These are phyloP conservation scores for Syzygium oleosum DNA, from an alignment of 345 rosid species.

Conservation along the genomic window DNA sequence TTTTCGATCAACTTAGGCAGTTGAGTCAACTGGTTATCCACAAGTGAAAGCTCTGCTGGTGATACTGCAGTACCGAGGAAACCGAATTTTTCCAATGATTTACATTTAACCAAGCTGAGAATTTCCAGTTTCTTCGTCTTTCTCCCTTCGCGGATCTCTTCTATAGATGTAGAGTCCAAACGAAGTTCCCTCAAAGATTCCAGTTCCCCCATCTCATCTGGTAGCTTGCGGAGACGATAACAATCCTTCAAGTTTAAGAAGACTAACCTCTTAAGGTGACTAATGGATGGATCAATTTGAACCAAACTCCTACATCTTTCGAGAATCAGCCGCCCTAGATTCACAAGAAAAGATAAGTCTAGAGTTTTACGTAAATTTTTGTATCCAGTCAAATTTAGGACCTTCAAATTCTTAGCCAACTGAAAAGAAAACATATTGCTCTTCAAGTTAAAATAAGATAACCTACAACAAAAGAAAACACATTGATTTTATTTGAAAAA, in stretches of 20 bases:
- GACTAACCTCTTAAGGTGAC: background rate
- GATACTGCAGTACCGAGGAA: fast-evolving
- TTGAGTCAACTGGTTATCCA: background rate
- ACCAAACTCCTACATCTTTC: background rate
- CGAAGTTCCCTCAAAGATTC: background rate
- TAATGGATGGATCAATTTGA: background rate
- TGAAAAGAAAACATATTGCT: background rate
- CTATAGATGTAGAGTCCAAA: background rate
- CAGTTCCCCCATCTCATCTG: background rate
- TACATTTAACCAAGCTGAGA: background rate
- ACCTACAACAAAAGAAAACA: background rate
- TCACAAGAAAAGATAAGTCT: background rate
- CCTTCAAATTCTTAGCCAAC: background rate
- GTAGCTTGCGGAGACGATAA: background rate
- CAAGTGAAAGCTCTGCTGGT: too few relatives aligned
- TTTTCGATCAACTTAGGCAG: too few relatives aligned
- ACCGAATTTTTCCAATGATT: background rate
- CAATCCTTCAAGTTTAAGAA: background rate
- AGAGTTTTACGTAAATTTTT: background rate
- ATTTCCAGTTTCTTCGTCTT: fast-evolving
- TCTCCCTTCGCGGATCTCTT: background rate
- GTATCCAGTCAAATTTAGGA: background rate
- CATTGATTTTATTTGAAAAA: background rate
- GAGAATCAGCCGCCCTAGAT: background rate
- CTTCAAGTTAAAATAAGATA: background rate